Percentiles rank a stretch among this genome's conserved stretches.
Conservation (phyloP, 345 rosid species). For the Brassica carinata region DNA sequence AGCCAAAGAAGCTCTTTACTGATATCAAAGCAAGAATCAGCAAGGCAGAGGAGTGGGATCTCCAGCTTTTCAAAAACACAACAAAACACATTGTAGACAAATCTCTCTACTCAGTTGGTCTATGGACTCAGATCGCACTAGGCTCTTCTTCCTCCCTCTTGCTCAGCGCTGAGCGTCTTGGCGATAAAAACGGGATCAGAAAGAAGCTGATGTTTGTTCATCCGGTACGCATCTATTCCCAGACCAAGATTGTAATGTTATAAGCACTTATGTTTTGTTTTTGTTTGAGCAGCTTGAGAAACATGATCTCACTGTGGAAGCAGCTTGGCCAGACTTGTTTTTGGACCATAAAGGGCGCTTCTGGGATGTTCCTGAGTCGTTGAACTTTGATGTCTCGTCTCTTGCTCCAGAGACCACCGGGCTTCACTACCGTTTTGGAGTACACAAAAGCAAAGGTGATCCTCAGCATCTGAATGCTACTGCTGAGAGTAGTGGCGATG, state of each 20-base stretch:
- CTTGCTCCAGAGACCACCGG: conserved; percentile 58
- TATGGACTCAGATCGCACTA: conserved; percentile 61
- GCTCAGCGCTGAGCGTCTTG: conserved; percentile 58
- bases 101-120: conserved; percentile 68
- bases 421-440: conserved; percentile 63
- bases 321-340: conserved; percentile 83
- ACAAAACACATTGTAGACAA: conserved; percentile 72
- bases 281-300: conserved; percentile 57
- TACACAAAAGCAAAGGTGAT: conserved; percentile 65
- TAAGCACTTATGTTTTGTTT: neutral
- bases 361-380: conserved; percentile 90
- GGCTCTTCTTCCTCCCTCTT: conserved; percentile 53
- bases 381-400: conserved; percentile 70
- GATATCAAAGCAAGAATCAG: conserved; percentile 57
- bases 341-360: conserved; percentile 68
- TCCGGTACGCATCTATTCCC: conserved; percentile 47
- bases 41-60: conserved; percentile 57
- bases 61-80: conserved; percentile 48
- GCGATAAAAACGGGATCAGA: conserved; percentile 54
- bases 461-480: conserved; percentile 51
- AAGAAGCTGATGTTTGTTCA: conserved; percentile 70
- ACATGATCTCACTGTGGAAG: conserved; percentile 80
- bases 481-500: conserved; percentile 42
- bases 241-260: neutral
- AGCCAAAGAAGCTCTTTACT: conserved; percentile 71